Evolutionary conservation across 495 filamentous ascomycete genomes (phyloP).

Genomic region (Chaetomium fimeti): DNA sequence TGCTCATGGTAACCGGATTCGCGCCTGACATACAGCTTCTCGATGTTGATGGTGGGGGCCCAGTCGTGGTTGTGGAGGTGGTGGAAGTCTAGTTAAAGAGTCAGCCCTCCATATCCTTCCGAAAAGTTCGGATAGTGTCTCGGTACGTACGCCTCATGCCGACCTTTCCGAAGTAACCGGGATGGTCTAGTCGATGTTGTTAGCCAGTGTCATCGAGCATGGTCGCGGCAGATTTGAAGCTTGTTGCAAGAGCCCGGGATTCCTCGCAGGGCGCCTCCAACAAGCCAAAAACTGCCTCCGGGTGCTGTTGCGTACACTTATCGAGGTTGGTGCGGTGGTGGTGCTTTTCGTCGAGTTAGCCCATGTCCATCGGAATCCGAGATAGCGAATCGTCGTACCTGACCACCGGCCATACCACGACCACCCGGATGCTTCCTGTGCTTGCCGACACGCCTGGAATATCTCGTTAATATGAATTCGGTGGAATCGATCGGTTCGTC

Average conservation of each 20-base stretch:
- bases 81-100: constrained; percentile 30
- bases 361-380: constrained; percentile 13
- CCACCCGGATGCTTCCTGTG: constrained; percentile 43
- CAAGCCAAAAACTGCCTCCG: constrained; percentile 14
- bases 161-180: constrained; percentile 43
- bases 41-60: constrained; percentile 41
- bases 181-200: constrained; percentile 34
- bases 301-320: constrained; percentile 34
- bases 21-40: constrained; percentile 35
- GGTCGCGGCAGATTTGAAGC: constrained; percentile 6
- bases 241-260: constrained; percentile 11
- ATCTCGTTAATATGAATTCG: constrained; percentile 31
- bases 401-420: constrained; percentile 45
- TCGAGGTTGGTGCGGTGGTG: constrained; percentile 42
- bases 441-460: constrained; percentile 39
- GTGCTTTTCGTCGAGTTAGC: constrained; percentile 38
- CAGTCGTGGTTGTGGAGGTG: constrained; percentile 39
- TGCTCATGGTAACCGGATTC: neutral
- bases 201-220: constrained; percentile 21
- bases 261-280: neutral
- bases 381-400: constrained; percentile 28
- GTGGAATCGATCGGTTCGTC: constrained; percentile 26
- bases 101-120: constrained; percentile 11
- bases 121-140: neutral
- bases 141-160: constrained; percentile 37